Percentiles rank a stretch among this genome's conserved stretches.
These are phyloP conservation scores for Fraxinus sp. DNA, from an alignment of 305 asterid genomes.

Conservation along the genomic window DNA sequence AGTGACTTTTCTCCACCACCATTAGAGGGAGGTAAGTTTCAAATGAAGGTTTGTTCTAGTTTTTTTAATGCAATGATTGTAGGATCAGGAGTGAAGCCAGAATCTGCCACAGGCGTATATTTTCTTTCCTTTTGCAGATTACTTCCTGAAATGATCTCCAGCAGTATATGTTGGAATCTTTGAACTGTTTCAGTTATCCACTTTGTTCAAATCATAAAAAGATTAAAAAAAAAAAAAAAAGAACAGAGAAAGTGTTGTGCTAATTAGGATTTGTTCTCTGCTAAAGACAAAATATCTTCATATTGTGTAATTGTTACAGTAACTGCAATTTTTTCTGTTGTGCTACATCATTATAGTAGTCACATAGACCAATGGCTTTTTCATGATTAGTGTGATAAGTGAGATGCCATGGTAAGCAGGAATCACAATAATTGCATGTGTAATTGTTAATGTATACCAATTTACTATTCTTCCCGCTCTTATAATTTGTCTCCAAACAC, in stretches of 20 bases:
- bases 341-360: neutral
- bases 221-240: neutral
- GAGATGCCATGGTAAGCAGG: neutral
- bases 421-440: neutral
- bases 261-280: constrained; percentile 13
- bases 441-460: neutral
- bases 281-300: neutral
- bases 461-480: neutral
- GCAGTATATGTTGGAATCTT: neutral
- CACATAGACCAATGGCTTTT: neutral
- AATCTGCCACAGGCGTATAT: neutral
- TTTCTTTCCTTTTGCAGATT: neutral
- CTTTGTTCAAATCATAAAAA: neutral
- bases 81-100: neutral
- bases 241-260: neutral
- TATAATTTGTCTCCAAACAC: constrained; percentile 3
- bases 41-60: neutral
- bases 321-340: neutral
- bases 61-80: neutral
- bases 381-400: neutral
- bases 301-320: constrained; percentile 7
- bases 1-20: constrained; percentile 69
- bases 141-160: constrained; percentile 14
- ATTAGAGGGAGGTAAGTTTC: constrained; percentile 62
- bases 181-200: neutral